Conservation (phyloP, 768 basidiomycete genomes). For the Phallus indusiatus region DNA sequence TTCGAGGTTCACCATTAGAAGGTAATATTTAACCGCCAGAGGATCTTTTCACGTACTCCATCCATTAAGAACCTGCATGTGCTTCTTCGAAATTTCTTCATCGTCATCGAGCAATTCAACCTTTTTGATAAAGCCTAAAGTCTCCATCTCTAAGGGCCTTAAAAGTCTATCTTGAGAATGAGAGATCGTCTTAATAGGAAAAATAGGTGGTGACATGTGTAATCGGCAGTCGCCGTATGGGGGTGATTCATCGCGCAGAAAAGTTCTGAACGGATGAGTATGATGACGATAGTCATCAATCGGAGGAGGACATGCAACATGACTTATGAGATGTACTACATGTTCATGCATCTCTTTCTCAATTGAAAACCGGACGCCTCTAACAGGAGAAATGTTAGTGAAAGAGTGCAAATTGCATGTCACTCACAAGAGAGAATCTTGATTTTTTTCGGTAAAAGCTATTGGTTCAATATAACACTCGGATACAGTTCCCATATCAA, state of each 20-base stretch:
- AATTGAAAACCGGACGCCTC: constrained; percentile 24
- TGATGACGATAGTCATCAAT: no score
- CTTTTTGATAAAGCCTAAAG: constrained; percentile 17
- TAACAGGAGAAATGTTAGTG: constrained; percentile 13
- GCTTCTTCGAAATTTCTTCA: constrained; percentile 33
- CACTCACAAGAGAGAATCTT: constrained; percentile 34
- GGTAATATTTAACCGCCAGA: background rate
- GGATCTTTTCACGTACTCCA: constrained; percentile 41
- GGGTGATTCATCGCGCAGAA: constrained; percentile 24
- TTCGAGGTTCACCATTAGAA: background rate
- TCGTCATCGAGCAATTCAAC: constrained; percentile 18
- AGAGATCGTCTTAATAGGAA: constrained; percentile 26
- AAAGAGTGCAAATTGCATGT: background rate
- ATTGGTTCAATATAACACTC: constrained; percentile 26
- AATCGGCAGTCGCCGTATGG: constrained; percentile 12
- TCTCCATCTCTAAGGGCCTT: constrained; percentile 20
- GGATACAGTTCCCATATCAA: constrained; percentile 17
- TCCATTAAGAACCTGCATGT: constrained; percentile 53
- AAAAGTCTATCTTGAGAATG: constrained; percentile 8
- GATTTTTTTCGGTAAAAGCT: constrained; percentile 14
- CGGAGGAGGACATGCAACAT: constrained; percentile 13
- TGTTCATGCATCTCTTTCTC: constrained; percentile 18
- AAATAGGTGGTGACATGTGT: constrained; percentile 34
- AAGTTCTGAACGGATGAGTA: constrained; percentile 15
- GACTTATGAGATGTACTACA: constrained; percentile 22